Base-by-base conservation (phyloP, 768 basidiomycete genomes). In the Punctularia strigosozonata region DNA sequence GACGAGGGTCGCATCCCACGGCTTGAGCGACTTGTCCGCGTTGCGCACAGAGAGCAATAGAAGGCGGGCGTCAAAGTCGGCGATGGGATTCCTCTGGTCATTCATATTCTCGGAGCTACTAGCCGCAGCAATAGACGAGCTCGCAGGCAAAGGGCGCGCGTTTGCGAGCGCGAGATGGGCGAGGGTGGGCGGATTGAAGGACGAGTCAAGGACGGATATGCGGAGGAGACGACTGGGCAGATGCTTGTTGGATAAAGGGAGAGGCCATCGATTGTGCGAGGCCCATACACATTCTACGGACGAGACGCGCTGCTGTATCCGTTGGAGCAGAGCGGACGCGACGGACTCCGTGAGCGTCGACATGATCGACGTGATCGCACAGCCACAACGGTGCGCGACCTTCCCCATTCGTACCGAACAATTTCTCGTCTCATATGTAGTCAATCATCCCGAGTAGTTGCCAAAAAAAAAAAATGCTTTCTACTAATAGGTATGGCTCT, bases 141-240 rank as follows among this genome's bases (percentile, higher is more conserved):
- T 4, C 55, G 63, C 12, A 25, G 54, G 48, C 22, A 39, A 47
- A 6, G 36, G 41, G n/a, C n/a, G n/a, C 4, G 69, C 59, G 42
- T 71, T 73, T 20, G 76, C 77, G 34, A 97, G 75, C 2, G 82
- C 80, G 38, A 81, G 66, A 56, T 97, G 91, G 0, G 91, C 87
- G 18, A 71, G 55, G 3, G 87, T 90, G 1, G 92, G 92, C 3
- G 91, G 91, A 51, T 97, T 94, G 62, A 87, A 97, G 1, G 88
- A 91, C 1, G 89, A 81, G 50, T 95, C 92, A 26, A 95, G 68
- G n/a, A 92, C 64, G 3, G 81, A 69, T 34, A 92, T 68, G 38
- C 65, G 68, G 25, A 78, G 52, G 3, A 55, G 52, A 22, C 24
- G 38, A 19, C 28, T n/a, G 13, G 43, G 41, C 14, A 35, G 36